phyloP scores from a whole-genome alignment of 192 early-diverging fungal genomes.

The Fimicolochytrium jonesii region DNA sequence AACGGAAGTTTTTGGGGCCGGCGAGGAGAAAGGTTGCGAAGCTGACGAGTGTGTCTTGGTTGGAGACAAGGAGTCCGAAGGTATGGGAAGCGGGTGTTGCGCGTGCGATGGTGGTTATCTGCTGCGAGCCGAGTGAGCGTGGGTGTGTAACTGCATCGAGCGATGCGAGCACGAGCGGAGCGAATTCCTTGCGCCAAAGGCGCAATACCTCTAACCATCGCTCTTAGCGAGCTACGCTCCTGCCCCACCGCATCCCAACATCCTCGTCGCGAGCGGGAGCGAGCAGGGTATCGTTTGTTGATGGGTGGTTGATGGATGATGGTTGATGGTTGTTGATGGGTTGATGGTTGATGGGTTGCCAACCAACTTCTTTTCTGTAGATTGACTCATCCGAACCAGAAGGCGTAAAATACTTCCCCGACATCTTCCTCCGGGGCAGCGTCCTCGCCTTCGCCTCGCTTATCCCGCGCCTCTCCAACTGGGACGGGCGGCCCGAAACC shows the following conservation, averaged over 20 bases:
- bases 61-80: background rate
- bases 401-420: constrained; percentile 3
- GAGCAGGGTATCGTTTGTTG: too few relatives aligned
- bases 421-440: background rate
- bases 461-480: constrained; percentile 11
- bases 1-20: constrained; percentile 8
- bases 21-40: constrained; percentile 15
- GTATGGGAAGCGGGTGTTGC: background rate
- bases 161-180: too few relatives aligned
- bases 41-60: background rate
- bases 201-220: too few relatives aligned
- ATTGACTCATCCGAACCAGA: background rate
- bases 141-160: too few relatives aligned
- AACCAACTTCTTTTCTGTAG: background rate
- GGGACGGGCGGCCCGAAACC: constrained; percentile 5
- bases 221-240: background rate
- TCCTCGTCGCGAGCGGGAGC: too few relatives aligned
- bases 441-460: constrained; percentile 1
- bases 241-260: background rate
- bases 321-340: background rate
- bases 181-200: too few relatives aligned
- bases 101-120: background rate
- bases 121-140: too few relatives aligned
- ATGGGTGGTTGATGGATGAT: too few relatives aligned
- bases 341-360: constrained; percentile 2